These are phyloP conservation scores for Lupinus albus DNA, from an alignment of 306 rosid species.

Conservation along the genomic window DNA sequence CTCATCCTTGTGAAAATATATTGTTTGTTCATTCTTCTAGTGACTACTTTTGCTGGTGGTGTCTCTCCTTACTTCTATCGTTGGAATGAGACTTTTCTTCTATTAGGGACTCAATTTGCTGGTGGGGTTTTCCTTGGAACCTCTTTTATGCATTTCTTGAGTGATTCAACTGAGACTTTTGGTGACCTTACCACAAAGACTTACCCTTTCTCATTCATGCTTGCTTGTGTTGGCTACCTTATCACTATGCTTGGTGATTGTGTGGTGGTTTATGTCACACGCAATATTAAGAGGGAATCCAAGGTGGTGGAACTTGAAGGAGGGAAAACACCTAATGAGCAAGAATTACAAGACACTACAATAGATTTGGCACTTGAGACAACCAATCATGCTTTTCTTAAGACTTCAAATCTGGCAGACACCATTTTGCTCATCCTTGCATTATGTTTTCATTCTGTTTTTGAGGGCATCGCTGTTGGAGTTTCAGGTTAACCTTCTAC, in stretches of 20 bases:
- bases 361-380: background rate
- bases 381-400: conserved; percentile 45
- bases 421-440: conserved; percentile 72
- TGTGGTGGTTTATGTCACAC: conserved; percentile 41
- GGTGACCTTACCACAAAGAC: conserved; percentile 56
- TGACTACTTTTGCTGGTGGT: conserved; percentile 64
- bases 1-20: conserved; percentile 65
- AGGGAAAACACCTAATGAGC: conserved; percentile 41
- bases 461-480: conserved; percentile 85
- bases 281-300: conserved; percentile 42
- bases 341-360: background rate
- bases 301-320: conserved; percentile 56
- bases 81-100: conserved; percentile 76
- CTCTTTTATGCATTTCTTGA: conserved; percentile 75
- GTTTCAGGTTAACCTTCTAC: conserved; percentile 52
- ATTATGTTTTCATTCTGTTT: conserved; percentile 75
- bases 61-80: conserved; percentile 66
- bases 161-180: conserved; percentile 58
- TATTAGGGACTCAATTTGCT: conserved; percentile 68
- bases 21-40: conserved; percentile 67
- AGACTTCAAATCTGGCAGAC: conserved; percentile 63
- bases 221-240: conserved; percentile 65
- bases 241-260: conserved; percentile 76
- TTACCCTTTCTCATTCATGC: conserved; percentile 78
- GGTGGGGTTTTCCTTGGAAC: conserved; percentile 82